phyloP scores from a whole-genome alignment of 2,329 filamentous ascomycete genomes.

The Xylaria polymorpha region DNA sequence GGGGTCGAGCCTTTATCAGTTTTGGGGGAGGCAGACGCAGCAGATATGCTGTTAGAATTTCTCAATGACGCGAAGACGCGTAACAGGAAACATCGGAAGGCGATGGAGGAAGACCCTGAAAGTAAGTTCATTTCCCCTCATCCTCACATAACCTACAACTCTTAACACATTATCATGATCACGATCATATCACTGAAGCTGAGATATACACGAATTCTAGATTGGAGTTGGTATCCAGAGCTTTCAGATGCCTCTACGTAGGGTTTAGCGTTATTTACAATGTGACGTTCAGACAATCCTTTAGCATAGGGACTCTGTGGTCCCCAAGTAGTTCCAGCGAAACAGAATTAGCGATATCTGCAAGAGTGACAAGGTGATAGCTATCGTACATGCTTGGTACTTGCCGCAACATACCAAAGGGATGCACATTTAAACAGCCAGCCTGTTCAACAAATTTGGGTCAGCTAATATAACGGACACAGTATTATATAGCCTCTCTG shows the following conservation, averaged over 20 bases:
- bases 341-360: too few species aligned
- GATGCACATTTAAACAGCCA: too few species aligned
- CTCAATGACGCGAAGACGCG: not conserved
- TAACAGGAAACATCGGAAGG: constrained; percentile 10
- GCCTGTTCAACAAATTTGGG: too few species aligned
- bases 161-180: not conserved
- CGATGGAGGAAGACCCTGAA: constrained; percentile 11
- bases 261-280: not conserved
- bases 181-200: not conserved
- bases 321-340: not conserved
- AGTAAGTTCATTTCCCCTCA: not conserved
- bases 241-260: constrained; percentile 7
- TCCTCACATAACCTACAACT: not conserved
- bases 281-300: not conserved
- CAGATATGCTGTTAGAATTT: constrained; percentile 1
- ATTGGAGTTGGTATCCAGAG: constrained; percentile 8
- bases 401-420: too few species aligned
- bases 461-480: too few species aligned
- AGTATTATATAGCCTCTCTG: too few species aligned
- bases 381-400: not conserved
- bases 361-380: not conserved
- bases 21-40: constrained; percentile 1
- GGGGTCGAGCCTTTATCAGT: constrained; percentile 16
- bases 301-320: not conserved
- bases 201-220: constrained; percentile 9